Evolutionary conservation across 352 stramenopile species (phyloP).

Genomic region (Plasmopara halstedii): DNA sequence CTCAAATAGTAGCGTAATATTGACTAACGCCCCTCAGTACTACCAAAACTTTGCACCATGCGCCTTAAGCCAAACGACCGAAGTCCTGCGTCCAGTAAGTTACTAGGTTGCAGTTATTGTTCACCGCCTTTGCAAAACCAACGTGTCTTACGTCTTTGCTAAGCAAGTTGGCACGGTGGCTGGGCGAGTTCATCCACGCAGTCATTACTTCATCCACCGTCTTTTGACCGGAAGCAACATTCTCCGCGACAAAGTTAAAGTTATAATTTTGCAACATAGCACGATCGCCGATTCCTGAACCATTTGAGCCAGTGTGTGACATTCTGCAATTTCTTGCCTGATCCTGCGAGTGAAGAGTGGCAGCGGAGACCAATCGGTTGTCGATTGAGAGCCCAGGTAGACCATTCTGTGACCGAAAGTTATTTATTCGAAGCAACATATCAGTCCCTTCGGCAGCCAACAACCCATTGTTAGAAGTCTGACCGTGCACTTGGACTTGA

Average conservation of each 20-base stretch:
- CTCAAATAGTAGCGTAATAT: too few relatives aligned
- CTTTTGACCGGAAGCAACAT: constrained; percentile 41
- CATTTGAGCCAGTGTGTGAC: constrained; percentile 36
- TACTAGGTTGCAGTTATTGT: constrained; percentile 14
- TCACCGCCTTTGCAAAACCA: constrained; percentile 27
- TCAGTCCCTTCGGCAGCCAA: constrained; percentile 17
- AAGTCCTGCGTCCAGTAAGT: constrained; percentile 38
- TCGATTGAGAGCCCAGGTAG: constrained; percentile 34
- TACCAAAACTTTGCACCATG: too few relatives aligned
- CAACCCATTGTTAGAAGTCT: constrained; percentile 22
- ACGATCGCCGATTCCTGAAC: constrained; percentile 24
- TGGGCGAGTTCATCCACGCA: constrained; percentile 40
- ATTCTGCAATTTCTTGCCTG: constrained; percentile 35
- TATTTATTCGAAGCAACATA: constrained; percentile 48
- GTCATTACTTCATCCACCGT: constrained; percentile 35
- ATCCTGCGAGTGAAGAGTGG: constrained; percentile 35
- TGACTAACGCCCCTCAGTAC: too few relatives aligned
- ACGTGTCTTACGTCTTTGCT: constrained; percentile 19
- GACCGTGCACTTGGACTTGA: neutral
- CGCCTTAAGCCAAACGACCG: too few relatives aligned
- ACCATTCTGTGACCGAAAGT: constrained; percentile 32
- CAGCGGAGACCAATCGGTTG: constrained; percentile 25
- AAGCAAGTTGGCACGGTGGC: constrained; percentile 44
- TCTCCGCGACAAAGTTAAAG: constrained; percentile 30
- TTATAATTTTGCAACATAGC: constrained; percentile 25